These are phyloP conservation scores for Ensete ventricosum DNA, from an alignment of 176 grass and related monocot species.

Conservation along the genomic window DNA sequence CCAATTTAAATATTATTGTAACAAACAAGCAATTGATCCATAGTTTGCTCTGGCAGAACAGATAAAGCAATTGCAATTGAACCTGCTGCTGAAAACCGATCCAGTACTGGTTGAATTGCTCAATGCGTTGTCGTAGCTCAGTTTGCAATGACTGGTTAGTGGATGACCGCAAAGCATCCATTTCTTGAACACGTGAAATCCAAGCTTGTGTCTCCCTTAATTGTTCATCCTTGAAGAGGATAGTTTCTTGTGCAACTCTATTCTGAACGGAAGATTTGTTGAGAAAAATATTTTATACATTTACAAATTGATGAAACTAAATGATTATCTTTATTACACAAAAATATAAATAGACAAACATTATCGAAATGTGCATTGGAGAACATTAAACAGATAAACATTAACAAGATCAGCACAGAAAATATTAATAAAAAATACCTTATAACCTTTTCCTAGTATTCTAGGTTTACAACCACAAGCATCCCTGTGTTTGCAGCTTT, in stretches of 20 bases:
- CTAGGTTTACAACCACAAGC: no score
- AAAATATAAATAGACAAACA: neutral
- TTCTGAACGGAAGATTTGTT: conserved; percentile 41
- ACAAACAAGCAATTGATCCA: neutral
- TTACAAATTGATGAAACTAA: neutral
- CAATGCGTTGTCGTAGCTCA: conserved; percentile 74
- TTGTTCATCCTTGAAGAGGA: conserved; percentile 96
- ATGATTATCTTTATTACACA: neutral
- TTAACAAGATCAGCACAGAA: no score
- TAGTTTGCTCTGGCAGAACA: neutral
- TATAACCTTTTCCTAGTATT: no score
- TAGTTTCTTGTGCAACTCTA: conserved; percentile 80
- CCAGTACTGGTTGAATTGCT: conserved; percentile 95
- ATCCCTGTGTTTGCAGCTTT: no score
- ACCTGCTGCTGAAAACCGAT: conserved; percentile 75
- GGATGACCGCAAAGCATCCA: conserved; percentile 74
- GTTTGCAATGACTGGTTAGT: conserved; percentile 62
- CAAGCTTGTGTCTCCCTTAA: conserved; percentile 90
- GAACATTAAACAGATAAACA: neutral
- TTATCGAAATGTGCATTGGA: neutral
- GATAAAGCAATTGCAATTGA: neutral
- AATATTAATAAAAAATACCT: no score
- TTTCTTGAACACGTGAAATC: conserved; percentile 89
- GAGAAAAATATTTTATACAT: neutral
- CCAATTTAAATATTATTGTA: neutral